Evolutionary conservation across 2,329 filamentous ascomycete species (phyloP), one percentile per base, ranked within the genome.

Genomic region (Fusarium nisikadoi): DNA sequence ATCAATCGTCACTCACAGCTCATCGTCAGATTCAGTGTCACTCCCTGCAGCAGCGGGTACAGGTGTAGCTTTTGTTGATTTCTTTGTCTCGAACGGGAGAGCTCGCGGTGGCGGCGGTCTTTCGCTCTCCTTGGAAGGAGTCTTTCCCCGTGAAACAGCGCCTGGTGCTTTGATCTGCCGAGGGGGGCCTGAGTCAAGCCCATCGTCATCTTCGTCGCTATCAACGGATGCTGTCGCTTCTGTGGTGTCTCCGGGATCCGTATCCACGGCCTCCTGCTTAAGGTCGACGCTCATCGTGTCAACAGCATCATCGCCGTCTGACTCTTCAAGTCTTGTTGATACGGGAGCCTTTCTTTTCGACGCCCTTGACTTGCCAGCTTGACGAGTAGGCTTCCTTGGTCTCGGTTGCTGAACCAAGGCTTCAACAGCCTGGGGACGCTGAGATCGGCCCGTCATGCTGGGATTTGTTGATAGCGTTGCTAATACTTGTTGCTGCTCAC

Each of bases 401-500:
- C 70, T 63, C 27, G 70, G 55, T 25, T 62, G 57, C 31, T 63
- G 38, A 70, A 73, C 38, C 27, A 64, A 42, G 23, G 59, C 41
- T 41, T 50, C 59, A 10, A 50, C 55, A 56, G 61, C 53, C 41
- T 80, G 73, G 31, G 80, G 80, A 41, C 58, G 62, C 49, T 75
- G 74, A n/a, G 73, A 79, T 56, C 68, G 77, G 66, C 67, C 75
- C 70, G 63, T 79, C 70, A 45, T 79, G 79, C 69, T 79, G 38
- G 47, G 61, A 60, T 84, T 82, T 39, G 85, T 78, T 58, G 86
- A 85, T 6, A 84, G 84, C 5, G 82, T 73, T 7, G 83, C 80
- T 29, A 94, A 81, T 25, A 92, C 81, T 42, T 88, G 86, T 75
- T 92, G 90, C 80, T 94, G 92, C 75, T 94, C 88, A 46, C 93